Evolutionary conservation across 495 filamentous ascomycete species (phyloP), one percentile per base, ranked within the genome.

Genomic region (Neurospora sublineolata): DNA sequence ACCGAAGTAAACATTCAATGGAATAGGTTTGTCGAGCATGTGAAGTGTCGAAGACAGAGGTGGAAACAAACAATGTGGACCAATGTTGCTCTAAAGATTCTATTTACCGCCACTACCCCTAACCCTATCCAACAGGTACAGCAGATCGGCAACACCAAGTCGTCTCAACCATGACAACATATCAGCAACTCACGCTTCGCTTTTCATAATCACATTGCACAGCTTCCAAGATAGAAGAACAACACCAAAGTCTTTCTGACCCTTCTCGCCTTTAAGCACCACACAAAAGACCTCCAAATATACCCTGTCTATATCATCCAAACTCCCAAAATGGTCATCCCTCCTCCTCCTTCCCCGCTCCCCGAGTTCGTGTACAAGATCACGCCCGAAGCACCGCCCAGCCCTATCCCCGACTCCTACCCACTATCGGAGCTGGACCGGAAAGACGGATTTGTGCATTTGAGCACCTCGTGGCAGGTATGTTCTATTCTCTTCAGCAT

Each of bases 351-450:
- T 20, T 46, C 70, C 36, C 80, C 82, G n/a, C 78, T 83, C 16
- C 83, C 84, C 4, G 72, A 77, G 9, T 86, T 77, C 69, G 79
- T 87, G 52, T 86, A 86, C 80, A 86, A 87, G 73, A 87, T 87
- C 74, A 75, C 82, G 20, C 79, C 83, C 10, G 71, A 77, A 27
- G 75, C 78, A 11, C 84, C 85, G n/a, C 82, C 82, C 18, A 70
- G 77, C 30, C 84, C 85, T n/a, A 80, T 87, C 71, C 84, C 85
- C 20, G 75, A 77, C 1, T 70, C 76, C 70, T 85, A 83, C 70
- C 85, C 84, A 16, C 81, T 83, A 68, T 86, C 85, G 64, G 80
- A 82, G 27, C 78, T 86, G 8, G 86, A 87, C 76, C 78, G 77
- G 70, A 76, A 83, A 67, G 86, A 87, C 70, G 86, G 86, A 16